Evolutionary conservation across 2,329 filamentous ascomycete genomes (phyloP), one percentile per base, ranked within the genome.

Genomic region (Volutella citrinella): DNA sequence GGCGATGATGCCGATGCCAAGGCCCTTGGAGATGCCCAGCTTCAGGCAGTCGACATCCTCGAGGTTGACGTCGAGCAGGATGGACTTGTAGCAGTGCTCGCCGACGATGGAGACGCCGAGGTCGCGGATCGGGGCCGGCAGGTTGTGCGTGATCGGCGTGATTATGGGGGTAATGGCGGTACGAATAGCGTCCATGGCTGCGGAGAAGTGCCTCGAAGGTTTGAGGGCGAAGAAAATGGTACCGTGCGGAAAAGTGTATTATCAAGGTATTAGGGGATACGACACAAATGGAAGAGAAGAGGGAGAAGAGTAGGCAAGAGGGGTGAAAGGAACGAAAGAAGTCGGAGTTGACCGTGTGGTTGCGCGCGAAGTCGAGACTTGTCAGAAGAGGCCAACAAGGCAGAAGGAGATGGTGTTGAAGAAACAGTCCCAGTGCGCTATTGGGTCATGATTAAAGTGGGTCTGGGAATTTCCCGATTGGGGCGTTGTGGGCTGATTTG

Each of bases 1-100:
- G 49, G 77, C 84, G 57, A 98, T 89, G 66, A 98, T 98, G 60
- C 82, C 93, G 51, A 97, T 83, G 37, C 93, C 91, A 12, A 98
- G 81, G 4, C 76, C 88, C 69, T 98, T 98, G 56, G 87, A 94
- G 57, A 97, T 77, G 50, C 82, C 90, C 32, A 96, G 80, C 59
- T 93, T 93, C 53, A 95, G 68, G 72, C 93, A 98, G 39, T 78
- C 80, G 6, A 78, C 75, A 55, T 88, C 78, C 45, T 80, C 76
- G 53, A 84, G 72, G 66, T 95, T 84, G 58, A 98, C 75, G 56
- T 96, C 82, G 55, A 93, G 81, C 45, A 98, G 67, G 31, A 98
- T 79, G 12, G 82, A 80, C 57, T 83, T 78, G 78, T 97, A 95
- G 79, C 93, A 98, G 42, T 72, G 65, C 19, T 78, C 71, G 59